Base-by-base conservation (phyloP, 768 basidiomycete species). In the Lentinula boryana region DNA sequence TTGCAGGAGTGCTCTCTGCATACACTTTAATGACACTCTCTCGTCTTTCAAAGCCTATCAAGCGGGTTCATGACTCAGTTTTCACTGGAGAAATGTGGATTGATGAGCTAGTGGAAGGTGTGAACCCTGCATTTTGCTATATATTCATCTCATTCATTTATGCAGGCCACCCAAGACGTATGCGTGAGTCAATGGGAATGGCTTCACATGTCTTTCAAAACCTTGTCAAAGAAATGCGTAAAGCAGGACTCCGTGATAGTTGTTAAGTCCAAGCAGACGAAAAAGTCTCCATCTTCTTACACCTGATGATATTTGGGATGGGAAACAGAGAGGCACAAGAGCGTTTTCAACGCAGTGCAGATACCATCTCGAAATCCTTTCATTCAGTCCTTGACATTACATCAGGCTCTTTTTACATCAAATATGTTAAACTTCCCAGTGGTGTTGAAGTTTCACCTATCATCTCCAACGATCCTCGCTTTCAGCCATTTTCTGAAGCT, bases 251-350 rank as follows among this genome's bases (percentile, higher is more conserved):
- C 1, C 1, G 36, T 0, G 38, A 67, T 16, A 70, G 69, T 0
- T 58, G 57, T n/a, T 63, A 65, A 64, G 64, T 77, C 5, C 52
- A 67, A 0, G 49, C 66, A 0, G 70, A 76, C 32, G 77, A 79
- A 56, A 70, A 77, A 56, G 52, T 77, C 13, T 74, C 74, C 1
- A 74, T 78, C 8, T 78, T 77, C 58, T 68, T 78, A 13, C 61
- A 65, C 5, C 63, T 70, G 48, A 63, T 65, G 5, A 62, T 65
- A 1, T 73, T 69, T 35, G 74, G 74, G 2, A 44, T 65, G 16
- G 54, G 67, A 0, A 68, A 66, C 61, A 52, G 64, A 1, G 66
- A 71, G 43, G 62, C 73, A 40, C 68, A 70, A 58, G 76, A 78
- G 56, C 56, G 67, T 7, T 78, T 79, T 62, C 76, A 78, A 60